Evolutionary conservation across 495 filamentous ascomycete species (phyloP), one percentile per base, ranked within the genome.

Genomic region (Aspergillus coremiiformis): DNA sequence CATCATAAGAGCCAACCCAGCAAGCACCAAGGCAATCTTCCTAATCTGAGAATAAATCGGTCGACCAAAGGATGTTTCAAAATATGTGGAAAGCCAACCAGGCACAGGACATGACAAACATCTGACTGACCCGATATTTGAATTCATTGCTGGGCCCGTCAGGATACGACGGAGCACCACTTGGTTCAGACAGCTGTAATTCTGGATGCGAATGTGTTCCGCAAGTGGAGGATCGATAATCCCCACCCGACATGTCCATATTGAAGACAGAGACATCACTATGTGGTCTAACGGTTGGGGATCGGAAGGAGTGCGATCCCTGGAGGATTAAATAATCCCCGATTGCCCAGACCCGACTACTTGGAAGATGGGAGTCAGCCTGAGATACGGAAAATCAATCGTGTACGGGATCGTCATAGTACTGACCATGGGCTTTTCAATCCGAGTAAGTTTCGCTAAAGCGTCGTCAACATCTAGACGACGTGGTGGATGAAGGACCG

Each of bases 371-470:
- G 3, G 0, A 4, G 15, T 50, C 19, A 50, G 20, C 2, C 20
- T 8, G 14, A 7, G 3, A 19, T 4, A 35, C 10, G 2, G 10
- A 14, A 4, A 17, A 19, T 15, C 23, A 1, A 19, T 22, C 11
- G 29, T 7, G 2, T 1, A 21, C 17, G 10, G 2, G 32, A n/a
- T n/a, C 2, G 32, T n/a, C 12, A 15, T 3, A 1, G 2, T 5
- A 35, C 32, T 45, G 15, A 43, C 23, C 11, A 22, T n/a, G 19
- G 19, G 23, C 11, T 43, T 22, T n/a, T 19, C 44, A 32, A 53
- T 42, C 51, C 41, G 51, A 48, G 33, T 53, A 35, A 33, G 44
- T 30, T 48, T 53, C 24, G 51, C 37, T 22, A 53, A 42, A 47
- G 44, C 44, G 30, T 51, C 39, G 11, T 29, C 17, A 17, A 43